Percentiles rank a stretch among this genome's conserved stretches.
Evolutionary conservation across 2,329 filamentous ascomycete species (phyloP).

Genomic region (Aureobasidium lini): DNA sequence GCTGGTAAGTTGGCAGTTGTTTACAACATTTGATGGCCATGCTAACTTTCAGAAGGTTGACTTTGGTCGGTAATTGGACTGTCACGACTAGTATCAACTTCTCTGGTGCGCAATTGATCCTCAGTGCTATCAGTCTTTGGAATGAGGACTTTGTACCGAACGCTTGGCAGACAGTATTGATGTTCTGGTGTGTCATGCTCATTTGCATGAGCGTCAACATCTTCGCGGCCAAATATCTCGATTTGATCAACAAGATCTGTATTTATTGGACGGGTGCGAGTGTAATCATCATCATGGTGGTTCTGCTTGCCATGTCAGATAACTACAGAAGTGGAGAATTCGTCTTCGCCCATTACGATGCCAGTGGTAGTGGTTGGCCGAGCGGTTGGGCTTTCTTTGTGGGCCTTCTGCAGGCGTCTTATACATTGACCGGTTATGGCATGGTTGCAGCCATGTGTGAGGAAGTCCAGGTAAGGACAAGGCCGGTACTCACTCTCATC

Average conservation of each 20-base stretch:
- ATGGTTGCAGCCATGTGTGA: slow-evolving; percentile 68
- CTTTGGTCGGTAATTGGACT: slow-evolving; percentile 67
- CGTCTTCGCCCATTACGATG: slow-evolving; percentile 63
- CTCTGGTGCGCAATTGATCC: slow-evolving; percentile 60
- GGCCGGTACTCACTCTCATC: neutral
- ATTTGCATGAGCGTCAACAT: slow-evolving; percentile 58
- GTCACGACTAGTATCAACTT: slow-evolving; percentile 60
- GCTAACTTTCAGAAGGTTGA: slow-evolving; percentile 42
- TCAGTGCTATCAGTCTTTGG: slow-evolving; percentile 62
- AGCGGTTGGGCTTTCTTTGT: slow-evolving; percentile 67
- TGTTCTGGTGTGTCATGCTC: slow-evolving; percentile 65
- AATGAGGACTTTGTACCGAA: slow-evolving; percentile 61
- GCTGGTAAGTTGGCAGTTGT: slow-evolving; percentile 31
- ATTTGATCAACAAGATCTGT: slow-evolving; percentile 64
- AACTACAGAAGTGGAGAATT: slow-evolving; percentile 52
- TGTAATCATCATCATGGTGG: slow-evolving; percentile 62
- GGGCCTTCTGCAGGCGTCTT: slow-evolving; percentile 58
- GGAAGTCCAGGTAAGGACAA: slow-evolving; percentile 45
- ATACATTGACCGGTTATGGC: slow-evolving; percentile 58
- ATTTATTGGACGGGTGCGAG: slow-evolving; percentile 64
- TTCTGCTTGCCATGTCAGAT: slow-evolving; percentile 54
- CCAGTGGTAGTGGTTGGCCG: slow-evolving; percentile 56
- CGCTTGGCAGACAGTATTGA: slow-evolving; percentile 61
- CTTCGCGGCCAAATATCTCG: slow-evolving; percentile 55
- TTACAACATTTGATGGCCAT: neutral